Evolutionary conservation across 345 rosid genomes (phyloP).

Genomic region (Brassica nigra): DNA sequence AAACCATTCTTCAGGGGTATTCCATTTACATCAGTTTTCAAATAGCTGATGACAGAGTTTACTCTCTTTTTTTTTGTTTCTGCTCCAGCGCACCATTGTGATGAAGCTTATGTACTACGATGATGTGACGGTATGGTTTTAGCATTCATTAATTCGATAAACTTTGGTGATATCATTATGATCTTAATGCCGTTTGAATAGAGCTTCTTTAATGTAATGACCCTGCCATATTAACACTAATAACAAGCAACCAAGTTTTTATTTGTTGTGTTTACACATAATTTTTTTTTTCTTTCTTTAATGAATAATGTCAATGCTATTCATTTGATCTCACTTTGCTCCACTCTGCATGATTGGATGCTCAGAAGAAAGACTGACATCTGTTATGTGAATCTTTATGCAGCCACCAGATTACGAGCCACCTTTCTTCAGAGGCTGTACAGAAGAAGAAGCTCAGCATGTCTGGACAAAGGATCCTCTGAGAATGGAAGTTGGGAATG

Average conservation of each 20-base stretch:
- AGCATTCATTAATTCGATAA: constrained; percentile 5
- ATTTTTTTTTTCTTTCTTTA: background rate
- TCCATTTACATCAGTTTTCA: background rate
- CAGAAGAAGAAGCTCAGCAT: constrained; percentile 79
- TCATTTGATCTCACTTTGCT: background rate
- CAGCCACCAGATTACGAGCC: constrained; percentile 96
- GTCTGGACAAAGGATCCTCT: constrained; percentile 87
- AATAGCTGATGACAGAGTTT: constrained; percentile 23
- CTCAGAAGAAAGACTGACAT: constrained; percentile 13
- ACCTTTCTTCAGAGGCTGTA: constrained; percentile 87
- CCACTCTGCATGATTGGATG: background rate
- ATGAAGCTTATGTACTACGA: constrained; percentile 97
- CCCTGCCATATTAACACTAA: background rate
- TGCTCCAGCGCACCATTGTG: constrained; percentile 83
- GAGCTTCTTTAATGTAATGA: background rate
- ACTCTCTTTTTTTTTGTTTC: constrained; percentile 16
- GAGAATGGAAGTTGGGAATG: constrained; percentile 94
- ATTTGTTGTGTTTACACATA: background rate
- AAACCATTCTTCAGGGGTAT: background rate
- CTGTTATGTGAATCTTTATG: constrained; percentile 10
- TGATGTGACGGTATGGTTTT: constrained; percentile 83
- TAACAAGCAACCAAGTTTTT: constrained; percentile 1
- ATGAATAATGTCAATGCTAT: background rate
- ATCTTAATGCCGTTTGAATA: background rate
- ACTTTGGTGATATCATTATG: background rate